Base-by-base conservation (phyloP, 169 alveolate species). In the Plasmodium blacklocki region DNA sequence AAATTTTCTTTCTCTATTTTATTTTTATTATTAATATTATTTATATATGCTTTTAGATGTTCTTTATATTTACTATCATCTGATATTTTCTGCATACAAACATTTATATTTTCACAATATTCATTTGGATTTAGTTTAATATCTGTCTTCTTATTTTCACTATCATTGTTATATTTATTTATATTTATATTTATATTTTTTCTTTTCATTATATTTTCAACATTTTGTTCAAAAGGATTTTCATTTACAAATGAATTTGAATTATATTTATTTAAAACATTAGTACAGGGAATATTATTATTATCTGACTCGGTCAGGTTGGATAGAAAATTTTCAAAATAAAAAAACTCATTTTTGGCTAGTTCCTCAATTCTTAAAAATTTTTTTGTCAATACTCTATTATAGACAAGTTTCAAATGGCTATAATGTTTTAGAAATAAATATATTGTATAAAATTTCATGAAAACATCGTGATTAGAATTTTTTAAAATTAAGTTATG, bases 381-480 rank as follows among this genome's bases (percentile, higher is more conserved):
- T 56, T 83, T 23, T 47, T 68, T 58, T 14, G 70, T 11, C 68
- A 21, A 60, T 19, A 39, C 12, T 49, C 83, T 68, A 58, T 83
- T 66, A 68, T 68, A 83, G 8, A 39, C 18, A 49, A 83, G 21
- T 21, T 14, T 58, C 2, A 32, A 68, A 21, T 32, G 29, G 47
- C n/a, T 68, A 68, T 83, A 52, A 21, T 54, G 19, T 68, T 83
- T 67, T 56, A 83, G 32, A n/a, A 83, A 83, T 70, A 83, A 68
- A 50, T 83, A 83, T 26, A 83, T 43, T 32, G 91, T 83, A 26
- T 83, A 83, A 63, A 83, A 83, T 67, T 83, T 83, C 91, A 83
- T 83, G 15, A 83, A 45, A 2, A 14, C 23, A 50, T 83, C 91
- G 9, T 83, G 66, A 68, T 68, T 83, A 49, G 15, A 15, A 43